A percentile compares a stretch with the other conserved stretches of the same genome.
phyloP scores from a whole-genome alignment of 108 stramenopile species.

The Discostella stelligeroides region DNA sequence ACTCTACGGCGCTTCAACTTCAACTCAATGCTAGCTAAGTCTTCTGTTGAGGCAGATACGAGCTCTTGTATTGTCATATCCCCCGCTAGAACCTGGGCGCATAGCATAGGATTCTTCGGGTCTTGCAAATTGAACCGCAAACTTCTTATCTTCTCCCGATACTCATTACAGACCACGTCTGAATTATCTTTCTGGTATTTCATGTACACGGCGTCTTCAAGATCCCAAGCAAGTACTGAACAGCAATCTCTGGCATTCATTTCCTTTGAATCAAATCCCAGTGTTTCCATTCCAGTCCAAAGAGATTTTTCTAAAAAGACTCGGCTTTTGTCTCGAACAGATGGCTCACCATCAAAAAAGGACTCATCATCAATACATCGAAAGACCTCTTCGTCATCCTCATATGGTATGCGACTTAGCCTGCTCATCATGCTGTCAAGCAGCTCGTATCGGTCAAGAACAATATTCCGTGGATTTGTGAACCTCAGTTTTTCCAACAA shows the following conservation, averaged over 20 bases:
- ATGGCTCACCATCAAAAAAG: constrained; percentile 15
- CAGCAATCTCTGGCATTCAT: constrained; percentile 38
- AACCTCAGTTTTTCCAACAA: constrained; percentile 25
- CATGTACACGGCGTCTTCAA: constrained; percentile 62
- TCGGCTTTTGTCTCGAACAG: constrained; percentile 56
- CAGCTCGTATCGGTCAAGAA: constrained; percentile 47
- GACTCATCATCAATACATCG: constrained; percentile 20
- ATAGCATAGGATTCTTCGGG: constrained; percentile 62
- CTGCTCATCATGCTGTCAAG: constrained; percentile 64
- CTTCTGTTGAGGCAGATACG: constrained; percentile 61
- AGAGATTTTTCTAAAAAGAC: constrained; percentile 51
- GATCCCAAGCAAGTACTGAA: constrained; percentile 63
- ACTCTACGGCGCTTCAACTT: constrained; percentile 52
- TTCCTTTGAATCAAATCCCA: constrained; percentile 40
- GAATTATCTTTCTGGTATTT: constrained; percentile 30
- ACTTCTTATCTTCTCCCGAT: constrained; percentile 61
- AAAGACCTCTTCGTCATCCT: constrained; percentile 3
- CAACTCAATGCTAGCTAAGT: constrained; percentile 60
- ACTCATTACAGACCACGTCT: constrained; percentile 32
- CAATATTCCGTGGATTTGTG: constrained; percentile 32
- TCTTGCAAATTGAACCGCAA: constrained; percentile 60
- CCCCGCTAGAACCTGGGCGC: constrained; percentile 58
- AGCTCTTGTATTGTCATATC: constrained; percentile 51
- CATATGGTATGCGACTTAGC: constrained; percentile 3
- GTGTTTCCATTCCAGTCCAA: constrained; percentile 45